These are phyloP conservation scores for Nicotiana rustica DNA, from an alignment of 305 asterid genomes.

Conservation along the genomic window DNA sequence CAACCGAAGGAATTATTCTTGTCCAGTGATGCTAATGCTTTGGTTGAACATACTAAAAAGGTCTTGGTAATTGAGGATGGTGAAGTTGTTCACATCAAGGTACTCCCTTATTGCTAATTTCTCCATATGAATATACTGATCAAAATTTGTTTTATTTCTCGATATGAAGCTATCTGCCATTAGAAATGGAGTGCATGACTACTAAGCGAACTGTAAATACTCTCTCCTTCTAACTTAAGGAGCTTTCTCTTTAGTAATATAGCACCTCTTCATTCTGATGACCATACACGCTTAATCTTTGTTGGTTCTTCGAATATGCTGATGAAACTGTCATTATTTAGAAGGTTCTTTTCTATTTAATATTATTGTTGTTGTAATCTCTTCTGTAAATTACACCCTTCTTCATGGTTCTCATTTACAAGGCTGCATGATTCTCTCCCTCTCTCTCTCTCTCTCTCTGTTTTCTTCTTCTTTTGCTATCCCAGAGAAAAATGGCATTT, in stretches of 20 bases:
- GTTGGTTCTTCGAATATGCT: not conserved
- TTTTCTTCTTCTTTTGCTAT: not conserved
- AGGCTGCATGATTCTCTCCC: constrained; percentile 5
- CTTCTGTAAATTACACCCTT: not conserved
- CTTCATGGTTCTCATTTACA: constrained; percentile 4
- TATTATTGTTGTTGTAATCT: constrained; percentile 3
- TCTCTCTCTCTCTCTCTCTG: not conserved
- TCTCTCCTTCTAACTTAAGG: constrained; percentile 28
- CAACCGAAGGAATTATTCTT: constrained; percentile 84
- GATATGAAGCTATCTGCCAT: not conserved
- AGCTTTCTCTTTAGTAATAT: constrained; percentile 3
- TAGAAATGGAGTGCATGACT: not conserved
- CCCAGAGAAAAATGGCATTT: constrained; percentile 13
- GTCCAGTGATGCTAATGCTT: constrained; percentile 96
- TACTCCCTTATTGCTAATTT: constrained; percentile 42
- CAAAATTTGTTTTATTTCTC: not conserved
- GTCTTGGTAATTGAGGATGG: constrained; percentile 89
- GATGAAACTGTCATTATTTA: not conserved
- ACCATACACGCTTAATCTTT: not conserved
- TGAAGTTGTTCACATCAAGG: constrained; percentile 96
- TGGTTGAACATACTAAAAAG: constrained; percentile 96
- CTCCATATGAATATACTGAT: not conserved
- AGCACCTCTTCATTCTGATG: not conserved
- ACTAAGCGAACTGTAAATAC: not conserved
- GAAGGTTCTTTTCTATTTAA: constrained; percentile 7